Base-by-base conservation (phyloP, 208 protist genomes). In the Zelonia costaricensis region DNA sequence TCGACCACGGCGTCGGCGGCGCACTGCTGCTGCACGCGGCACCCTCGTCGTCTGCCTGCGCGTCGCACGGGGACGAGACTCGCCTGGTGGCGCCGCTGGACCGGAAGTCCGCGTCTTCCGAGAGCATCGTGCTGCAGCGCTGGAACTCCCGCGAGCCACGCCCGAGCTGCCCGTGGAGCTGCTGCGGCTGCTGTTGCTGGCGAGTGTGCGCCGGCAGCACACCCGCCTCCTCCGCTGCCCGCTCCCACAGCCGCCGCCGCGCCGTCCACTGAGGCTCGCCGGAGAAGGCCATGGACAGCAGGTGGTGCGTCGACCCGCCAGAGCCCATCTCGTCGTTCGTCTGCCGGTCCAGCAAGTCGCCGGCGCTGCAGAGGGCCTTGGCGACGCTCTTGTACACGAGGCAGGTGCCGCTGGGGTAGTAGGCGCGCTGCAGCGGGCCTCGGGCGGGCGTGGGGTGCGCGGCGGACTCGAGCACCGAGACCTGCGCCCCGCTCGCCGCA, bases 281-380 rank as follows among this genome's bases (percentile, higher is more conserved):
- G 4, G 85, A 92, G 35, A 76, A 36, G 5, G 72, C 62, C 69
- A 92, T 77, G 38, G 62, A 74, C 42, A 92, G 68, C 22, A 92
- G 49, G 46, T 77, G 74, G 42, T 85, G 85, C 8, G 81, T 74
- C 5, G 72, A 23, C 1, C 69, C 71, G 39, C 69, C 68, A 12
- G 74, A 54, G 1, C 76, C 76, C 60, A 84, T 81, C 4, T 59
- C 61, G 13, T 53, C 38, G 38, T 92, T 69, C 7, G 40, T 57
- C 31, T 58, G 54, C 4, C 31, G 23, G 35, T 74, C 68, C 8
- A 48, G 42, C 28, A 89, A 39, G 36, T 76, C 60, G 1, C 62
- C 75, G 0, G 68, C 59, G 28, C 59, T 69, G 68, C 73, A 80
- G 38, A 92, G 57, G 9, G 72, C 69, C 27, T 60, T 62, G 2